Conservation (phyloP, 2,329 filamentous ascomycete species). For the Trichoderma semiorbis region DNA sequence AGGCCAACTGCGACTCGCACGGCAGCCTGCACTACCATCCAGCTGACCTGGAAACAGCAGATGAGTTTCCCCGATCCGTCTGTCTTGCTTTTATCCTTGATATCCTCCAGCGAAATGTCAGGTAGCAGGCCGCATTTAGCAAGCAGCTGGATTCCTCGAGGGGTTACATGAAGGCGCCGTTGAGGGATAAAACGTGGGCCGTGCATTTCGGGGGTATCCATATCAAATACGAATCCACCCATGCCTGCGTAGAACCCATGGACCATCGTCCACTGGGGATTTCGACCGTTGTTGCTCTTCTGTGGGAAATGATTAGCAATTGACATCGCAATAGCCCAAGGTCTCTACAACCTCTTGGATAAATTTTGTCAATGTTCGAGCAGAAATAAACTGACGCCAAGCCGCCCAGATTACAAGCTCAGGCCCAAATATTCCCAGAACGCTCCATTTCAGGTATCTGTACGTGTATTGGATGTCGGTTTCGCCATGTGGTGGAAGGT, state of each 20-base stretch:
- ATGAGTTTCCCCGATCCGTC: slow-evolving; percentile 34
- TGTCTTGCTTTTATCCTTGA: slow-evolving; percentile 36
- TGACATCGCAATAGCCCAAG: not conserved
- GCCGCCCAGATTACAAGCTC: not conserved
- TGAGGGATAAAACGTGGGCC: slow-evolving; percentile 2
- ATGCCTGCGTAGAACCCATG: slow-evolving; percentile 31
- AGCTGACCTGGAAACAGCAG: slow-evolving; percentile 35
- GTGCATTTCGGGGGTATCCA: not conserved
- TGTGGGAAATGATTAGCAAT: not conserved
- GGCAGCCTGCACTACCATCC: slow-evolving; percentile 36
- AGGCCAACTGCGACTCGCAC: slow-evolving; percentile 29
- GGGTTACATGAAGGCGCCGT: slow-evolving; percentile 7
- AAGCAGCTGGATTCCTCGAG: slow-evolving; percentile 7
- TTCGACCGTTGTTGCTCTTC: not conserved
- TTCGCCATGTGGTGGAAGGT: not conserved
- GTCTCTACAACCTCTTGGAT: not conserved
- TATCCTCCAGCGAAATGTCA: slow-evolving; percentile 21
- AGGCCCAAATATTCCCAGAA: not conserved
- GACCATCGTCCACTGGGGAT: slow-evolving; percentile 23
- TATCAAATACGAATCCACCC: slow-evolving; percentile 30
- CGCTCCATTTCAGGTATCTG: not conserved
- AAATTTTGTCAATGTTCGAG: not conserved
- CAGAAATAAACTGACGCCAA: not conserved
- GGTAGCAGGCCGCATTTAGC: not conserved
- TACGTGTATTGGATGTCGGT: not conserved